Base-by-base conservation (phyloP, 2,329 filamentous ascomycete species). In the Cordyceps cateniannulata region DNA sequence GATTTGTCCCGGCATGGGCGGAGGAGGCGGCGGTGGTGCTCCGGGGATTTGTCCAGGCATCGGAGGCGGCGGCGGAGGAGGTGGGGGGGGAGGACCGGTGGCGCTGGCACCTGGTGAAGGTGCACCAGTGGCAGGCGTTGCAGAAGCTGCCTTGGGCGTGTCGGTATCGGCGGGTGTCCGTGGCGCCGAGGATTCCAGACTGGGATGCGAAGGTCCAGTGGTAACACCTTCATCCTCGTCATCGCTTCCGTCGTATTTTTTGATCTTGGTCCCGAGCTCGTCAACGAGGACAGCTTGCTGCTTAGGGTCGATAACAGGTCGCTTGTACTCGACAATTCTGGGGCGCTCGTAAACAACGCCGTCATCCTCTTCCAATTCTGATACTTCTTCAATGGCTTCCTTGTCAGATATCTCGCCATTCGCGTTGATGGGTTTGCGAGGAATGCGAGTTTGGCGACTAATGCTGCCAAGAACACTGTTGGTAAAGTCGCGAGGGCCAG, bases 241-340 rank as follows among this genome's bases (percentile, higher is more conserved):
- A 67, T 92, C 89, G 70, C 88, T 90, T 50, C 80, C 88, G 69
- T 89, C 89, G 68, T 86, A 85, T 63, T 78, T 84, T 75, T 87
- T 88, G 68, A 93, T 83, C 75, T 89, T 95, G 55, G 86, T 84
- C 38, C 85, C 83, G 66, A 96, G 87, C 73, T 96, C 85, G 69
- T 75, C 79, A 80, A 77, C 81, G 75, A 78, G 88, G 69, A 76
- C 93, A 72, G 70, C 85, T 78, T 79, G 85, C 78, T 78, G 87
- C 80, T 79, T 91, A 74, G 75, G 83, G 65, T 85, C 81, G 67
- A 85, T 76, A 38, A 81, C 75, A 12, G 91, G 91, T 63, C 91
- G 84, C 71, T 85, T 88, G 75, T 93, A 85, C 72, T 95, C 84
- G 61, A 96, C 84, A 54, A 96, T 77, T 60, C 87, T 84, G 44